These are phyloP conservation scores for Mariannaea elegans DNA, from an alignment of 2,329 filamentous ascomycete genomes.

Conservation along the genomic window DNA sequence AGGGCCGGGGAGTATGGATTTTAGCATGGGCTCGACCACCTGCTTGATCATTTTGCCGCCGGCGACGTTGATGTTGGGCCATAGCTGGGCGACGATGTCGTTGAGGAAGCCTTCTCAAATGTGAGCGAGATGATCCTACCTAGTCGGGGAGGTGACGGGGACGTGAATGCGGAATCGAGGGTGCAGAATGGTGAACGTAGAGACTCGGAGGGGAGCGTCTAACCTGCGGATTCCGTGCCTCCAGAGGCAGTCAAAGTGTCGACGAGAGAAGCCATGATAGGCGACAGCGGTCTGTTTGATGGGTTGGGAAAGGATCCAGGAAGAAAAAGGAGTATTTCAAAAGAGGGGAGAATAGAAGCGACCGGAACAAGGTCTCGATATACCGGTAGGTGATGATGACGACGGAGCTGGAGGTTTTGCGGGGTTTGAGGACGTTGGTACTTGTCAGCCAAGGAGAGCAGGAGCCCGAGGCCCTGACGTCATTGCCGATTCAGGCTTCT, in stretches of 20 bases:
- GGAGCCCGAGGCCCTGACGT: slow-evolving; percentile 23
- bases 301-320: background rate
- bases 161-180: background rate
- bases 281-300: background rate
- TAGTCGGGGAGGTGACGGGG: background rate
- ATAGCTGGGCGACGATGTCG: slow-evolving; percentile 38
- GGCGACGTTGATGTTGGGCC: slow-evolving; percentile 41
- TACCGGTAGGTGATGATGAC: slow-evolving; percentile 15
- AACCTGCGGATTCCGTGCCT: slow-evolving; percentile 38
- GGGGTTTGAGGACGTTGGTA: slow-evolving; percentile 19
- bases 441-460: slow-evolving; percentile 11
- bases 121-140: slow-evolving; percentile 17
- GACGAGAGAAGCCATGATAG: slow-evolving; percentile 33
- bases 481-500: slow-evolving; percentile 14
- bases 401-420: slow-evolving; percentile 19
- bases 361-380: slow-evolving; percentile 10
- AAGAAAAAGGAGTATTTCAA: background rate
- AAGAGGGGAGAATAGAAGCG: slow-evolving; percentile 1
- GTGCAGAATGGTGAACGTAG: background rate
- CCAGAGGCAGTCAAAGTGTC: slow-evolving; percentile 38
- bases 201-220: background rate
- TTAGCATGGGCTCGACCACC: slow-evolving; percentile 36
- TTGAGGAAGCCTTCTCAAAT: slow-evolving; percentile 34
- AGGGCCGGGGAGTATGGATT: slow-evolving; percentile 36
- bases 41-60: slow-evolving; percentile 36